Evolutionary conservation across 163 green algal genomes (phyloP).

Genomic region (Smithsoniella earleae): DNA sequence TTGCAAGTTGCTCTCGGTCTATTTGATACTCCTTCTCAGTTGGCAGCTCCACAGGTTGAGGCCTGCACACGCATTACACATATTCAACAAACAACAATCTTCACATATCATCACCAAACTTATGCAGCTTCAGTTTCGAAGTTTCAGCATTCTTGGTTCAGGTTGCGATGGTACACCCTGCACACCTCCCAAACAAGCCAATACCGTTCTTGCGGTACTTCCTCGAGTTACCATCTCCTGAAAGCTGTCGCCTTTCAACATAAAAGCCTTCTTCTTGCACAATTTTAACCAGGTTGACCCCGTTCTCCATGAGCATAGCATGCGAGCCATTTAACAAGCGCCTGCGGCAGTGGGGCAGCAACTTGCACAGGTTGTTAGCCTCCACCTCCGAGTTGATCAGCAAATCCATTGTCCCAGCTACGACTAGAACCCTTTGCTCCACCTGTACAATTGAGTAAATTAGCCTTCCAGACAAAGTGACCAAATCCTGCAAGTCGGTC

Average conservation of each 20-base stretch:
- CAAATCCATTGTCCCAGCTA: conserved; percentile 58
- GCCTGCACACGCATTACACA: neutral
- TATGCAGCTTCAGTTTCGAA: no score
- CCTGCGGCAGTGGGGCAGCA: conserved; percentile 45
- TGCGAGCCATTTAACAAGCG: conserved; percentile 49
- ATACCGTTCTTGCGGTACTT: neutral
- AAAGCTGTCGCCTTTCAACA: neutral
- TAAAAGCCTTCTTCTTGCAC: conserved; percentile 45
- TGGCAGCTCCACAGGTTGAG: neutral
- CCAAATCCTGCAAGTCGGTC: no score
- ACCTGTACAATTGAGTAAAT: no score
- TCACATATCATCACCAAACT: no score
- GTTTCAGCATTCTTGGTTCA: no score
- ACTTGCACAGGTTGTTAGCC: conserved; percentile 47
- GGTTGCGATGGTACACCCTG: no score
- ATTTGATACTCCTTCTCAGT: neutral
- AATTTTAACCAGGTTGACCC: conserved; percentile 61
- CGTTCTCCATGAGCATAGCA: conserved; percentile 76
- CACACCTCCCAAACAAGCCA: neutral
- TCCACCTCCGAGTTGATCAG: conserved; percentile 66
- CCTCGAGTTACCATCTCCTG: neutral
- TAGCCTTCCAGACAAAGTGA: no score
- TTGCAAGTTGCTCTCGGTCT: neutral
- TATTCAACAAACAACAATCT: no score
- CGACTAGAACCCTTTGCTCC: conserved; percentile 59